These are phyloP conservation scores for Tylopilus sp. DNA, from an alignment of 768 basidiomycete species.

Conservation along the genomic window DNA sequence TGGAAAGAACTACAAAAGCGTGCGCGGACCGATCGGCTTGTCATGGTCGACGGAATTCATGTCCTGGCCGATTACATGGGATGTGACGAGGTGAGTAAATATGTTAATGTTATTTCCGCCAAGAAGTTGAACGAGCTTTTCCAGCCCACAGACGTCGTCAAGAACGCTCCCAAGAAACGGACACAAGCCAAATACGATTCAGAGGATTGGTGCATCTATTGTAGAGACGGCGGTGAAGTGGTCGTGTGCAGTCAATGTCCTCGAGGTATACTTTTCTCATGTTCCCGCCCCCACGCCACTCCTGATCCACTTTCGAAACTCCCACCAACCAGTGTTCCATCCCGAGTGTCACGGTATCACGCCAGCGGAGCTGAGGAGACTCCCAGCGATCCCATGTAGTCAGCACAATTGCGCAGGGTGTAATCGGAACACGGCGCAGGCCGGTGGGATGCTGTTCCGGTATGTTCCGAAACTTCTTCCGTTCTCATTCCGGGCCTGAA, in stretches of 20 bases:
- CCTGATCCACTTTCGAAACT: neutral
- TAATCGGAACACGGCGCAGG: constrained; percentile 39
- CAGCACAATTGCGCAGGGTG: constrained; percentile 53
- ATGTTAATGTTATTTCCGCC: neutral
- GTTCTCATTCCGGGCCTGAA: constrained; percentile 3
- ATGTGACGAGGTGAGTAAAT: constrained; percentile 26
- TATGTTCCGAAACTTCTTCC: constrained; percentile 16
- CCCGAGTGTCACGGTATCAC: constrained; percentile 43
- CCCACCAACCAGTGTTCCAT: constrained; percentile 47
- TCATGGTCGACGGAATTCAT: constrained; percentile 37
- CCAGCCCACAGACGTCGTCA: constrained; percentile 11
- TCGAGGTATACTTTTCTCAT: constrained; percentile 39
- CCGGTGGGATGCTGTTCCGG: constrained; percentile 61
- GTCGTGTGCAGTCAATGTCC: constrained; percentile 49
- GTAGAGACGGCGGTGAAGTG: constrained; percentile 57
- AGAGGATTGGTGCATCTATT: constrained; percentile 58
- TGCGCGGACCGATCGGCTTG: constrained; percentile 37
- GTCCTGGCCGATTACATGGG: constrained; percentile 31
- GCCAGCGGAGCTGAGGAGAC: constrained; percentile 25
- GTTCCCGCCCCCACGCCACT: constrained; percentile 1
- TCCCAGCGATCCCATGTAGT: constrained; percentile 35
- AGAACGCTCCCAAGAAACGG: constrained; percentile 29
- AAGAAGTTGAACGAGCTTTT: constrained; percentile 1
- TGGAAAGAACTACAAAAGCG: constrained; percentile 48
- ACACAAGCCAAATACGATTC: constrained; percentile 39